These are phyloP conservation scores for Blastocystis sp. DNA, from an alignment of 352 stramenopile genomes.

Conservation along the genomic window DNA sequence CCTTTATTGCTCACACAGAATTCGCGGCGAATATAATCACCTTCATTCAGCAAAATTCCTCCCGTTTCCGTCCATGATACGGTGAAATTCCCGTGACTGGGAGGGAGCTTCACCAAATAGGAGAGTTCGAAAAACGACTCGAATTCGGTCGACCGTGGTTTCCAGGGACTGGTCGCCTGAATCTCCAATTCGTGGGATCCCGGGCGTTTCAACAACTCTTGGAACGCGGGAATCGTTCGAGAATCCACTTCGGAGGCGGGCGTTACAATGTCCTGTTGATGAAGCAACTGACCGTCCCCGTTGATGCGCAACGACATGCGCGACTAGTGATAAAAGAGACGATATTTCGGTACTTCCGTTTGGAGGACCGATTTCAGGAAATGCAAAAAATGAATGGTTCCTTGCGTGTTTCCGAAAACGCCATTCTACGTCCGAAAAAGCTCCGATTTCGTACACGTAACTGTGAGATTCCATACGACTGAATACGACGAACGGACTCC, in stretches of 20 bases:
- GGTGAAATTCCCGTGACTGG: neutral
- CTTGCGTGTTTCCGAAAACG: neutral
- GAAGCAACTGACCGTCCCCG: neutral
- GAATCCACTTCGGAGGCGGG: neutral
- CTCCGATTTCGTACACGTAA: neutral
- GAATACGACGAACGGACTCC: neutral
- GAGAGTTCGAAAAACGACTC: neutral
- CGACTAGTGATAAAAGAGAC: neutral
- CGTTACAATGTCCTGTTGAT: neutral
- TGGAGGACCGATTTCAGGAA: neutral
- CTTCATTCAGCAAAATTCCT: neutral
- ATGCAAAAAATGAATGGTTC: slow-evolving; percentile 14
- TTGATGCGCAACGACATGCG: neutral
- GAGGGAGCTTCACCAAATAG: neutral
- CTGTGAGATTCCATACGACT: neutral
- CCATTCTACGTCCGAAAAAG: neutral
- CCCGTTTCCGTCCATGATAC: neutral
- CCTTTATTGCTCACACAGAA: neutral
- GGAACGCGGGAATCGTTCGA: neutral
- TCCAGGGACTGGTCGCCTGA: neutral
- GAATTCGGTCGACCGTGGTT: neutral
- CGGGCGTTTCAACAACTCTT: neutral
- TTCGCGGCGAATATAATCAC: neutral
- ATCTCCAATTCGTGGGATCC: neutral
- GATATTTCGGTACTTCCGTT: neutral